Evolutionary conservation across 371 early-diverging fungal species (phyloP).

Genomic region (Amoeboaphelidium occidentale): DNA sequence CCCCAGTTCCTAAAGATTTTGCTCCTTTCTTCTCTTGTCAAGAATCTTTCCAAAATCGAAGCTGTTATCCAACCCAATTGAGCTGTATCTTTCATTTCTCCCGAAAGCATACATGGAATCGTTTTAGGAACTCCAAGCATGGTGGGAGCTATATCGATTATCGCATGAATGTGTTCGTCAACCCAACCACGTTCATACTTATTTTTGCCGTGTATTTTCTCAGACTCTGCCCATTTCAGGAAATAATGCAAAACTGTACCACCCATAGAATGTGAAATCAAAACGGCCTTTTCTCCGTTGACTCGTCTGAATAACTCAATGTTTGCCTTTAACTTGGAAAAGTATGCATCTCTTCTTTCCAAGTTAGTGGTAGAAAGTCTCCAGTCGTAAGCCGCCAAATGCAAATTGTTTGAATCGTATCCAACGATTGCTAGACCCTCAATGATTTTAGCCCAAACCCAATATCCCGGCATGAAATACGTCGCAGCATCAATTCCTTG

Average conservation of each 20-base stretch:
- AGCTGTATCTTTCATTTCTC: slow-evolving; percentile 70
- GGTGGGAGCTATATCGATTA: slow-evolving; percentile 70
- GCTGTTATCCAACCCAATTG: slow-evolving; percentile 48
- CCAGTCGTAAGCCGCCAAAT: slow-evolving; percentile 83
- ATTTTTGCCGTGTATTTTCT: slow-evolving; percentile 38
- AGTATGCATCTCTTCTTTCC: slow-evolving; percentile 61
- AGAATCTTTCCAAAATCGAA: slow-evolving; percentile 58
- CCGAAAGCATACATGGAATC: slow-evolving; percentile 27
- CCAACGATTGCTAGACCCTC: slow-evolving; percentile 39
- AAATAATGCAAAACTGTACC: slow-evolving; percentile 50
- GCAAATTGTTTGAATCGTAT: slow-evolving; percentile 60
- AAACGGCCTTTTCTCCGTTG: slow-evolving; percentile 15
- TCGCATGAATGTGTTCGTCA: slow-evolving; percentile 46
- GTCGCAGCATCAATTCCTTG: slow-evolving; percentile 80
- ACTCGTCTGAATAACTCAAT: slow-evolving; percentile 35
- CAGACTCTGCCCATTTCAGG: slow-evolving; percentile 69
- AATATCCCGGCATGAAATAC: slow-evolving; percentile 77
- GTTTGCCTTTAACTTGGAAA: slow-evolving; percentile 41
- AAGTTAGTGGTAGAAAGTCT: slow-evolving; percentile 54
- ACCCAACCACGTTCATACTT: slow-evolving; percentile 55
- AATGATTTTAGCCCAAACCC: slow-evolving; percentile 77
- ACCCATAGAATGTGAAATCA: slow-evolving; percentile 33
- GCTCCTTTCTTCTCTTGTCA: slow-evolving; percentile 46
- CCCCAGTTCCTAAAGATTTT: slow-evolving; percentile 63
- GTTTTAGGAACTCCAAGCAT: slow-evolving; percentile 73